Percentiles rank a stretch among this genome's conserved stretches.
Evolutionary conservation across 2,329 filamentous ascomycete genomes (phyloP).

Genomic region (Monilinia fructigena): DNA sequence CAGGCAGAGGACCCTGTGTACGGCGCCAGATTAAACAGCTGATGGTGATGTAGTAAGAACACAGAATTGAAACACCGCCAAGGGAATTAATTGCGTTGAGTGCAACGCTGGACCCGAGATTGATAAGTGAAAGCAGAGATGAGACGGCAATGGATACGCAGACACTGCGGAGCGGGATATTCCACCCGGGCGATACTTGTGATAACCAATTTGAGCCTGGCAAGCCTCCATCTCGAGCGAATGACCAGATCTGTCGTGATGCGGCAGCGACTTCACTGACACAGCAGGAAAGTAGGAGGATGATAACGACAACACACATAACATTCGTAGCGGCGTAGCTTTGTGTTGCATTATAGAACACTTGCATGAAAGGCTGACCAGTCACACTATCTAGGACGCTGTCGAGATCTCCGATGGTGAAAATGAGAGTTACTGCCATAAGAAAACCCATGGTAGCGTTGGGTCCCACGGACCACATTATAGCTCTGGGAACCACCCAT

Average conservation of each 20-base stretch:
- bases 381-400: conserved; percentile 36
- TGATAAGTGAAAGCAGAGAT: conserved; percentile 41
- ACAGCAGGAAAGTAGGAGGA: conserved; percentile 42
- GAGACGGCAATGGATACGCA: conserved; percentile 26
- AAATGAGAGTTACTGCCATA: conserved; percentile 44
- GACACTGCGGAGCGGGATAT: conserved; percentile 28
- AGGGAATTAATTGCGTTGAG: conserved; percentile 54
- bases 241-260: conserved; percentile 44
- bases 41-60: conserved; percentile 51
- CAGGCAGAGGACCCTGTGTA: conserved; percentile 42
- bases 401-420: conserved; percentile 42
- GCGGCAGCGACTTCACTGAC: conserved; percentile 41
- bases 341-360: conserved; percentile 34
- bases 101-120: conserved; percentile 50
- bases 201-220: conserved; percentile 43
- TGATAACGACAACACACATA: conserved; percentile 46
- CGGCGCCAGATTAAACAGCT: conserved; percentile 41
- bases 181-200: conserved; percentile 34
- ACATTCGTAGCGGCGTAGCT: conserved; percentile 45
- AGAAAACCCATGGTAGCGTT: conserved; percentile 44
- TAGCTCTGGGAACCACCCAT: conserved; percentile 46
- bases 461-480: conserved; percentile 41
- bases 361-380: conserved; percentile 41
- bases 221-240: conserved; percentile 46
- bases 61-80: conserved; percentile 48